Conservation (phyloP, 768 basidiomycete genomes). For the Xerocomus brunneocitrinus region DNA sequence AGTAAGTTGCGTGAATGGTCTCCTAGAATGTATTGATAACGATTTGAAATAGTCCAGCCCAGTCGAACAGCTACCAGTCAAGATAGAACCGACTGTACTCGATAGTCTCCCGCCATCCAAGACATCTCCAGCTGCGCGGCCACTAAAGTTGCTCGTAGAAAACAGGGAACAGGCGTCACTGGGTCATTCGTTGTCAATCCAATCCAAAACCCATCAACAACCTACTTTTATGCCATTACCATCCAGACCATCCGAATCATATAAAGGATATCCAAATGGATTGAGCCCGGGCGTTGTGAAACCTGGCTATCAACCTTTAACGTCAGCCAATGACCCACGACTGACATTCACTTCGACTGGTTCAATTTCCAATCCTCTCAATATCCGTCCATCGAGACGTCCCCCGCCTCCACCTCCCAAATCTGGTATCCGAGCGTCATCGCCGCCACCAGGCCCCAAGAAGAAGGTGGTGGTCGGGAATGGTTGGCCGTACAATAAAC, state of each 20-base stretch:
- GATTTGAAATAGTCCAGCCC: slow-evolving; percentile 12
- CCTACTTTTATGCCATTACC: slow-evolving; percentile 13
- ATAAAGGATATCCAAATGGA: slow-evolving; percentile 9
- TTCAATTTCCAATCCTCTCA: slow-evolving; percentile 49
- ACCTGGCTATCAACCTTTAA: slow-evolving; percentile 25
- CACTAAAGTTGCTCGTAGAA: slow-evolving; percentile 12
- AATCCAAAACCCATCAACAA: slow-evolving; percentile 11
- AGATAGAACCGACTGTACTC: slow-evolving; percentile 13
- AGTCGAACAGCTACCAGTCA: slow-evolving; percentile 15
- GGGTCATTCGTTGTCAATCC: slow-evolving; percentile 9
- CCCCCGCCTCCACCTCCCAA: slow-evolving; percentile 13
- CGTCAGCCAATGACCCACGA: slow-evolving; percentile 26
- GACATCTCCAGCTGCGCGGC: slow-evolving; percentile 8
- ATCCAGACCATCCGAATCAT: slow-evolving; percentile 14
- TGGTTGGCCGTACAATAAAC: slow-evolving; percentile 41
- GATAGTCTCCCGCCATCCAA: slow-evolving; percentile 13
- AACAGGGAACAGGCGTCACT: slow-evolving; percentile 2
- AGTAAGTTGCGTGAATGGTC: slow-evolving; percentile 7
- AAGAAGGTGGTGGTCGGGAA: slow-evolving; percentile 39
- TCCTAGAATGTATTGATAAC: not conserved
- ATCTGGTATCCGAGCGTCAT: slow-evolving; percentile 1
- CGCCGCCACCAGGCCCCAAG: slow-evolving; percentile 16
- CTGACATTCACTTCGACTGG: slow-evolving; percentile 39
- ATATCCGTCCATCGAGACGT: slow-evolving; percentile 45
- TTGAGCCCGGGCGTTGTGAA: slow-evolving; percentile 16